These are phyloP conservation scores for Gillenia trifoliata DNA, from an alignment of 306 rosid genomes.

Conservation along the genomic window DNA sequence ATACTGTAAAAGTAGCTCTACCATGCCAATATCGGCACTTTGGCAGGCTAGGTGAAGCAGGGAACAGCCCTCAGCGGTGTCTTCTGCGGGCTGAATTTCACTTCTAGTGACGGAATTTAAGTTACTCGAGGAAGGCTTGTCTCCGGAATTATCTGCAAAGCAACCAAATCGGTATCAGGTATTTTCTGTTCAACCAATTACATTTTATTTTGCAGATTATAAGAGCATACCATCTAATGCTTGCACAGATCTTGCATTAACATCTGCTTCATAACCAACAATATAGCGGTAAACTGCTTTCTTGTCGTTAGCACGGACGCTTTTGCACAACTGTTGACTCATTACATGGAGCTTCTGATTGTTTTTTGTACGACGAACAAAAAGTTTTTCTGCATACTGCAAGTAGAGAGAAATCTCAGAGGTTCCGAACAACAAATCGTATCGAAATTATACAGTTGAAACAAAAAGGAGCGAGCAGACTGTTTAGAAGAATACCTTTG, in stretches of 20 bases:
- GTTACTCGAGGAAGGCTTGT: conserved; percentile 37
- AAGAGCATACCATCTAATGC: conserved; percentile 39
- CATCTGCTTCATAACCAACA: conserved; percentile 43
- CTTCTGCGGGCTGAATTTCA: conserved; percentile 33
- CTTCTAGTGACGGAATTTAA: conserved; percentile 22
- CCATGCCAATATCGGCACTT: conserved; percentile 62
- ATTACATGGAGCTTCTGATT: conserved; percentile 23
- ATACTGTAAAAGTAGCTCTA: conserved; percentile 71
- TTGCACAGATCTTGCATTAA: conserved; percentile 37
- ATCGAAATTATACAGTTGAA: neutral
- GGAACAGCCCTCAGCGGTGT: conserved; percentile 40
- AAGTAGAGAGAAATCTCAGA: conserved; percentile 27
- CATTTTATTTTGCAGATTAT: conserved; percentile 14
- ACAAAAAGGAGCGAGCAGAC: conserved; percentile 11
- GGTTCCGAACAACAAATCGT: conserved; percentile 15
- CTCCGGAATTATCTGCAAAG: conserved; percentile 34
- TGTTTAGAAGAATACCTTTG: conserved; percentile 45
- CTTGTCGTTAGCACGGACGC: conserved; percentile 62
- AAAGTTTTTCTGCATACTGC: conserved; percentile 69
- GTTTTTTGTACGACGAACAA: conserved; percentile 34
- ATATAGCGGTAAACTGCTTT: conserved; percentile 58
- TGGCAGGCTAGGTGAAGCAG: conserved; percentile 76
- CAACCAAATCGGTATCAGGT: conserved; percentile 6
- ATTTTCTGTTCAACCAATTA: conserved; percentile 15
- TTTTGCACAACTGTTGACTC: conserved; percentile 47